These are phyloP conservation scores for Paracamarosporium sp. DNA, from an alignment of 2,329 filamentous ascomycete genomes.

Conservation along the genomic window DNA sequence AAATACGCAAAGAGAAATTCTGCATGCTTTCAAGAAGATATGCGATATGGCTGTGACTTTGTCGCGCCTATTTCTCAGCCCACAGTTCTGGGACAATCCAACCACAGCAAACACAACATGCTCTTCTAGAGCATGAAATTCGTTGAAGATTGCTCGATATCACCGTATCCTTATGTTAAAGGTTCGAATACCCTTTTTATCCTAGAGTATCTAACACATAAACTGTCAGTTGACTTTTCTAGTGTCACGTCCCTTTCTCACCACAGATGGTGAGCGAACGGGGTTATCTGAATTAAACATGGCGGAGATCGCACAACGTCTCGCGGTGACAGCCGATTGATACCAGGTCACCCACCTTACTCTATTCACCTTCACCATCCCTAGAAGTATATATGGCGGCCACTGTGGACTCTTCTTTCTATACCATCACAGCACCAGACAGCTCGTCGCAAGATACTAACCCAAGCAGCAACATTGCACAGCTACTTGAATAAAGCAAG, in stretches of 20 bases:
- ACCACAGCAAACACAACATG: no score
- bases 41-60: no score
- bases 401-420: neutral
- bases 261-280: neutral
- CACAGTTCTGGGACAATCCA: no score
- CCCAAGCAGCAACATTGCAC: neutral
- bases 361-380: conserved; percentile 17
- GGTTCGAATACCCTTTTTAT: no score
- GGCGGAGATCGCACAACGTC: neutral
- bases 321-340: conserved; percentile 7
- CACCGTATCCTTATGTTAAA: no score
- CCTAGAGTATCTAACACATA: no score
- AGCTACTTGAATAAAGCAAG: neutral
- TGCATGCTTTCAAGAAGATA: no score
- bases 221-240: neutral
- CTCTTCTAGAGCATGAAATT: no score
- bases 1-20: no score
- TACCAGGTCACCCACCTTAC: neutral
- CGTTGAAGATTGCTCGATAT: no score
- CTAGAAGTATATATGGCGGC: neutral
- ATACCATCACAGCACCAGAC: neutral
- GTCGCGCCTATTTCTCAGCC: no score
- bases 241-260: neutral
- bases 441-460: neutral
- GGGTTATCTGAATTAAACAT: conserved; percentile 15